These are phyloP conservation scores for Epichloe sp. DNA, from an alignment of 2,329 filamentous ascomycete genomes.

Conservation along the genomic window DNA sequence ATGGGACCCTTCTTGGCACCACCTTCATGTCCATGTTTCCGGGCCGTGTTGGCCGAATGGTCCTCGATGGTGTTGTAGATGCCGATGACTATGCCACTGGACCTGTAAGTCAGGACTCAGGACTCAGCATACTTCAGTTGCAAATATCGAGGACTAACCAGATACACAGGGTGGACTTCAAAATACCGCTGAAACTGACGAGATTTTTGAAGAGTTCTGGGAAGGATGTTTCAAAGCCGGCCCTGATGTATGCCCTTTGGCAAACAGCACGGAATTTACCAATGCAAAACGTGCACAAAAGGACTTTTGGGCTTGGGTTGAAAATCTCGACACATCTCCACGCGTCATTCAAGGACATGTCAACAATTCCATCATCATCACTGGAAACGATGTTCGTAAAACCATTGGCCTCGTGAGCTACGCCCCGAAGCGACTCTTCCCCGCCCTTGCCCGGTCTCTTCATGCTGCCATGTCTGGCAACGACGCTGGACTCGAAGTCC, in stretches of 20 bases:
- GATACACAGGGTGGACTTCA: constrained; percentile 17
- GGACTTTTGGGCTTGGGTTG: constrained; percentile 18
- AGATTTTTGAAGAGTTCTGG: constrained; percentile 20
- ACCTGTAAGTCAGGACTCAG: not conserved
- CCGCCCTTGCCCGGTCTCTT: constrained; percentile 3
- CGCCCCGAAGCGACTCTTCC: constrained; percentile 10
- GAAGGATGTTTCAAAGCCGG: constrained; percentile 20
- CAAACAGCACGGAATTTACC: constrained; percentile 11
- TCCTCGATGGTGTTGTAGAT: constrained; percentile 26
- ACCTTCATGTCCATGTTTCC: constrained; percentile 22
- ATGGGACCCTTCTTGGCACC: constrained; percentile 22
- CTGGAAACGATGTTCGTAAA: constrained; percentile 15
- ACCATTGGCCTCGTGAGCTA: constrained; percentile 19
- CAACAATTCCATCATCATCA: constrained; percentile 15
- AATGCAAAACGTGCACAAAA: constrained; percentile 12
- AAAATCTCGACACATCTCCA: constrained; percentile 14
- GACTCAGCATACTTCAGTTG: too few relatives aligned
- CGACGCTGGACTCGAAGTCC: not conserved
- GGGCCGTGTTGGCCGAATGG: constrained; percentile 24
- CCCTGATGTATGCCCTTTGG: constrained; percentile 15
- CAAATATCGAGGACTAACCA: not conserved
- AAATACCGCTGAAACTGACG: constrained; percentile 24
- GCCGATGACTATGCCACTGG: constrained; percentile 20
- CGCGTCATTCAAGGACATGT: constrained; percentile 7
- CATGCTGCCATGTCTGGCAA: constrained; percentile 10